These are phyloP conservation scores for Epichloe sibirici DNA, from an alignment of 2,329 filamentous ascomycete species.

Conservation along the genomic window DNA sequence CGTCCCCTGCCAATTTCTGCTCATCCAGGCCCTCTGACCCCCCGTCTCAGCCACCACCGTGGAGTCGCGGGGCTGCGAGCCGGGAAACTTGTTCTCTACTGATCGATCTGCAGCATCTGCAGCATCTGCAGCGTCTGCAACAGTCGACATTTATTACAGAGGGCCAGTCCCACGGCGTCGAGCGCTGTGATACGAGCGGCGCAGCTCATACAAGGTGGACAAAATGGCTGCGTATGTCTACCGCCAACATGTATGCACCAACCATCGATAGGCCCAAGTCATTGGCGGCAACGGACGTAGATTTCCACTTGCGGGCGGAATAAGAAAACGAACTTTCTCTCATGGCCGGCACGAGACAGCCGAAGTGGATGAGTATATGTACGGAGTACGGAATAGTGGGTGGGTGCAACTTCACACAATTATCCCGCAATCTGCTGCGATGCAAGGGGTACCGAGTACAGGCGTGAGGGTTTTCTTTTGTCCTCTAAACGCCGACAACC, in stretches of 20 bases:
- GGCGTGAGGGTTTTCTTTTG: background rate
- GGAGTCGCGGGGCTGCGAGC: conserved; percentile 1
- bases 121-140: background rate
- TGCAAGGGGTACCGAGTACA: background rate
- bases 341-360: background rate
- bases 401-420: background rate
- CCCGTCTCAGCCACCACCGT: background rate
- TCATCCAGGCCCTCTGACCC: background rate
- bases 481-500: background rate
- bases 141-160: too few species aligned
- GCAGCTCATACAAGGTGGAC: too few species aligned
- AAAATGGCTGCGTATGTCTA: too few species aligned
- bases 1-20: background rate
- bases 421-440: background rate
- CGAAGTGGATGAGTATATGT: background rate
- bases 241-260: too few species aligned
- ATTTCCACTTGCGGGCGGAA: too few species aligned
- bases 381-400: background rate
- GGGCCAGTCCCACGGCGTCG: too few species aligned
- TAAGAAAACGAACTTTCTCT: background rate
- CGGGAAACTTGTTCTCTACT: conserved; percentile 1
- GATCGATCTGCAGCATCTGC: background rate
- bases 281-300: too few species aligned
- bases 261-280: too few species aligned
- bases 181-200: too few species aligned